A percentile compares a stretch with the other conserved stretches of the same genome.
These are phyloP conservation scores for Trametes cingulata DNA, from an alignment of 768 basidiomycete species.

Conservation along the genomic window DNA sequence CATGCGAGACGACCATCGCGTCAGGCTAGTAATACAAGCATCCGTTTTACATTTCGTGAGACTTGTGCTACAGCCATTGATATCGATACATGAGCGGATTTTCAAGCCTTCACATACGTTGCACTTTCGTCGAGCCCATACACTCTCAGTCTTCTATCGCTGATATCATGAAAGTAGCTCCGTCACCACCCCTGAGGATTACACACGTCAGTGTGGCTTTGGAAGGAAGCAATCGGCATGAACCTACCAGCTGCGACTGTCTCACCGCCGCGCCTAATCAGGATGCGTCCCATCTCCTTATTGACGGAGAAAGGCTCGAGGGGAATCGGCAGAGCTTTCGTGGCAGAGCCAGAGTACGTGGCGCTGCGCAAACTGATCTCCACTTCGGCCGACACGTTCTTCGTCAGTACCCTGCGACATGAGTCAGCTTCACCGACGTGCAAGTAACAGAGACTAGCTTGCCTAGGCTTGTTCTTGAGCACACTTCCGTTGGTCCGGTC, in stretches of 20 bases:
- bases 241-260: constrained; percentile 82
- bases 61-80: not conserved
- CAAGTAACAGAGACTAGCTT: not conserved
- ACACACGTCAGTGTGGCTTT: not conserved
- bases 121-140: not conserved
- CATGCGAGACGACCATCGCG: no score
- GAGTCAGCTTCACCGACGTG: constrained; percentile 7
- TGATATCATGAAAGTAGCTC: constrained; percentile 14
- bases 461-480: constrained; percentile 82
- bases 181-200: constrained; percentile 17
- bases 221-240: not conserved
- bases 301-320: constrained; percentile 84
- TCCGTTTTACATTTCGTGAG: not conserved
- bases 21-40: no score
- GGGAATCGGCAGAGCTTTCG: constrained; percentile 64
- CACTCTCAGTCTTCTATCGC: not conserved
- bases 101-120: not conserved
- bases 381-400: constrained; percentile 81
- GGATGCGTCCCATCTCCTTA: constrained; percentile 94
- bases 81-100: not conserved
- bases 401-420: constrained; percentile 72
- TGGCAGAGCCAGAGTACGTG: constrained; percentile 47
- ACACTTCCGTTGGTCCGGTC: constrained; percentile 78
- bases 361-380: constrained; percentile 72
- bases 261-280: constrained; percentile 87